Conservation (phyloP, 495 filamentous ascomycete species). For the Neurospora tetrasperma region DNA sequence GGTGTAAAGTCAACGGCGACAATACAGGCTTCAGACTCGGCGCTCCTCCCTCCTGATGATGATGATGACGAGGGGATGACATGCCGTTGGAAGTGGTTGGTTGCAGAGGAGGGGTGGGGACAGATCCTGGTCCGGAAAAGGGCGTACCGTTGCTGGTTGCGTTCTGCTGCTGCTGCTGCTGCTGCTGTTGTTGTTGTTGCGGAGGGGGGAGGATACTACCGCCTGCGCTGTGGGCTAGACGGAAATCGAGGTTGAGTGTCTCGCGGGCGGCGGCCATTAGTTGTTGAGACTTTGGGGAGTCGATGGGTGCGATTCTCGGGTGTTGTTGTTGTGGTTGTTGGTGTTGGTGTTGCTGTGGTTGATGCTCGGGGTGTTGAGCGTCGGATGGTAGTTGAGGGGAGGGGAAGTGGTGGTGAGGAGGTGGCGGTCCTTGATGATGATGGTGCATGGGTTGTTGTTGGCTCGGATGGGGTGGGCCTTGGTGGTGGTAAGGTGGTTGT, state of each 20-base stretch:
- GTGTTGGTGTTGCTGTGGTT: constrained; percentile 16
- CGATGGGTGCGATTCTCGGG: constrained; percentile 8
- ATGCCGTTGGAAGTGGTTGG: not conserved
- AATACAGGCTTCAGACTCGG: not conserved
- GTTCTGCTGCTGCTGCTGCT: not conserved
- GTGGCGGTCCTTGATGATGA: not conserved
- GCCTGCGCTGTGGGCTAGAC: not conserved
- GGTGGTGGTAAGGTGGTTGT: constrained; percentile 17
- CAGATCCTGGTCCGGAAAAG: not conserved
- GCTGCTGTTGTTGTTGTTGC: not conserved
- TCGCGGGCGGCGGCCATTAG: constrained; percentile 8
- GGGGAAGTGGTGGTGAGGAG: constrained; percentile 12
- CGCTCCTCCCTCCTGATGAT: not conserved
- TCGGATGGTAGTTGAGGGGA: constrained; percentile 17
- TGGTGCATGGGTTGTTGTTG: not conserved
- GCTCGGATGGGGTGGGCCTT: not conserved
- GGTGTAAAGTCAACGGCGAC: not conserved
- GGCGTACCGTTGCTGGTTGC: not conserved
- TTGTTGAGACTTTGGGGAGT: constrained; percentile 31
- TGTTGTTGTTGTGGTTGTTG: constrained; percentile 16
- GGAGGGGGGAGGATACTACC: constrained; percentile 7
- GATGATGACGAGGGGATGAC: not conserved
- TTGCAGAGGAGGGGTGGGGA: not conserved
- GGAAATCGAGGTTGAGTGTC: not conserved
- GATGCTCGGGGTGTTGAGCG: constrained; percentile 12